These are phyloP conservation scores for Salix dunnii DNA, from an alignment of 345 rosid species.

Conservation along the genomic window DNA sequence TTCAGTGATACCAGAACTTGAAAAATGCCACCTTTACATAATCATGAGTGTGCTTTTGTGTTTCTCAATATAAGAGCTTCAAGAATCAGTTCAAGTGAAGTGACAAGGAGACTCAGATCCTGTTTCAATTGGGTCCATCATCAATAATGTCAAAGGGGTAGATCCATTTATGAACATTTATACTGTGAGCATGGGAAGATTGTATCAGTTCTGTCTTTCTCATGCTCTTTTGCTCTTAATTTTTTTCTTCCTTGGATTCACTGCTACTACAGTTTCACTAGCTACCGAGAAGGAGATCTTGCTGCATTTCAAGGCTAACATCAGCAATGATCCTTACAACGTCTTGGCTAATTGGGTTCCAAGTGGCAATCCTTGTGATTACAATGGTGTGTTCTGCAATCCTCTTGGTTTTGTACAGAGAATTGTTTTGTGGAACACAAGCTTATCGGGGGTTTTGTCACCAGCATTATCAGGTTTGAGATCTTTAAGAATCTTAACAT, in stretches of 20 bases:
- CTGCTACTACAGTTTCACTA: constrained; percentile 29
- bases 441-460: constrained; percentile 62
- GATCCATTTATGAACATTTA: constrained; percentile 33
- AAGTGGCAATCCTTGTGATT: constrained; percentile 58
- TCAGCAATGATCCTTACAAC: constrained; percentile 66
- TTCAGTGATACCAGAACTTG: constrained; percentile 14
- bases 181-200: constrained; percentile 60
- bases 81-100: constrained; percentile 5
- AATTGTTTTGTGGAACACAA: constrained; percentile 84
- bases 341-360: constrained; percentile 63
- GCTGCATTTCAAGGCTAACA: constrained; percentile 72
- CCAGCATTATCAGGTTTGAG: constrained; percentile 70
- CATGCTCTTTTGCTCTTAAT: constrained; percentile 51
- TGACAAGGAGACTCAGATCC: constrained; percentile 16
- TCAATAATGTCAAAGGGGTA: constrained; percentile 69
- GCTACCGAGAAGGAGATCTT: constrained; percentile 63
- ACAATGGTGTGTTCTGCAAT: constrained; percentile 72
- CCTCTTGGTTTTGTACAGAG: constrained; percentile 66
- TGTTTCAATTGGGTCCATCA: constrained; percentile 21
- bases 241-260: constrained; percentile 31
- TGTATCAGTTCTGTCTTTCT: constrained; percentile 29
- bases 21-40: constrained; percentile 38
- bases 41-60: constrained; percentile 27
- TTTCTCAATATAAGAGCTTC: constrained; percentile 4
- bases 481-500: constrained; percentile 71